A percentile compares a stretch with the other conserved stretches of the same genome.
phyloP scores from a whole-genome alignment of 2,329 filamentous ascomycete genomes.

The Grosmannia serpens region DNA sequence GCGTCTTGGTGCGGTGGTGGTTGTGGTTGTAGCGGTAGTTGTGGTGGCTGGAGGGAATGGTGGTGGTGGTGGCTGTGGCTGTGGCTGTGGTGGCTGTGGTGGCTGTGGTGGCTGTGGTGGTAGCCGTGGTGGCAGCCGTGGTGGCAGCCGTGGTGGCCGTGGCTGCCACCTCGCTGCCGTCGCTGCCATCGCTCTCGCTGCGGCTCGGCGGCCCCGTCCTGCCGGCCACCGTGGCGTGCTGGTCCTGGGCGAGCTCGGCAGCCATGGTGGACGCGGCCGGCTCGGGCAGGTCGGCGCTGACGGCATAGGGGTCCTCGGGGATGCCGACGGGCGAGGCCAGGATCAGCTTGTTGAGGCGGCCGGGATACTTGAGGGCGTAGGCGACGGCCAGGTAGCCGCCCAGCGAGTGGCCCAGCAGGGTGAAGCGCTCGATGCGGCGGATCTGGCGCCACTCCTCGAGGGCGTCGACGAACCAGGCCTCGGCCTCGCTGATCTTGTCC shows the following conservation, averaged over 20 bases:
- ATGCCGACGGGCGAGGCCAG: slow-evolving; percentile 90
- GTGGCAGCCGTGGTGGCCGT: slow-evolving; percentile 61
- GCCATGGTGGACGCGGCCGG: slow-evolving; percentile 60
- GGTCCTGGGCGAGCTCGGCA: slow-evolving; percentile 71
- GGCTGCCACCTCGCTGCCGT: too few species aligned
- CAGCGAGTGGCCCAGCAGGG: slow-evolving; percentile 81
- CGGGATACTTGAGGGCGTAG: slow-evolving; percentile 93
- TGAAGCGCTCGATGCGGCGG: slow-evolving; percentile 85
- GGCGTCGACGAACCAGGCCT: slow-evolving; percentile 92
- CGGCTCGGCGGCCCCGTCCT: slow-evolving; percentile 18
- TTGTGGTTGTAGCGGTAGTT: slow-evolving; percentile 15
- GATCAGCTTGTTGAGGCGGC: slow-evolving; percentile 88
- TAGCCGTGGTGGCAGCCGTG: slow-evolving; percentile 25
- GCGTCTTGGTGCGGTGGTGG: slow-evolving; percentile 20
- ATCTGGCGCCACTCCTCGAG: slow-evolving; percentile 91
- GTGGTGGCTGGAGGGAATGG: slow-evolving; percentile 20
- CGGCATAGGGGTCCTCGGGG: slow-evolving; percentile 85
- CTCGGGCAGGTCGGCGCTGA: slow-evolving; percentile 69
- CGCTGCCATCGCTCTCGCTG: too few species aligned
- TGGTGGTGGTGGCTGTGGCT: slow-evolving; percentile 17
- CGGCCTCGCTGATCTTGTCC: slow-evolving; percentile 75
- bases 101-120: too few species aligned
- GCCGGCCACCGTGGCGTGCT: slow-evolving; percentile 26
- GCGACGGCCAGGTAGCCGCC: slow-evolving; percentile 92
- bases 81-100: neutral